Percentiles rank a stretch among this genome's conserved stretches.
These are phyloP conservation scores for Hapsidospora chrysogenum DNA, from an alignment of 495 filamentous ascomycete species.

Conservation along the genomic window DNA sequence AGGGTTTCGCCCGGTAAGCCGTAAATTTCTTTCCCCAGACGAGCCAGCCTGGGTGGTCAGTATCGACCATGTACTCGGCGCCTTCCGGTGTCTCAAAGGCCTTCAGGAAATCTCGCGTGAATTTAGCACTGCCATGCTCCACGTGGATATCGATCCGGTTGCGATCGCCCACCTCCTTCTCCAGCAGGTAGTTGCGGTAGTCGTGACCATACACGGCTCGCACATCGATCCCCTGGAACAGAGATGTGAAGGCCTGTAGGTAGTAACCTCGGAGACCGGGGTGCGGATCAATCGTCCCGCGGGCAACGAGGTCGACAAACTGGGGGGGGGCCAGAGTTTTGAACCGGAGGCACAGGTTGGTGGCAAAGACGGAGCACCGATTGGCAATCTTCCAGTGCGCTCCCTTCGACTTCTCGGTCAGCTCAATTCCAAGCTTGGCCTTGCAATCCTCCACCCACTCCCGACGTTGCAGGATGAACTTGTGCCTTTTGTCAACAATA, in stretches of 20 bases:
- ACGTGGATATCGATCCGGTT: slow-evolving; percentile 63
- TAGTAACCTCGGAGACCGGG: slow-evolving; percentile 73
- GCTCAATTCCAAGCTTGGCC: slow-evolving; percentile 56
- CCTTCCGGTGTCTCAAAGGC: slow-evolving; percentile 60
- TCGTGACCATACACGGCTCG: slow-evolving; percentile 73
- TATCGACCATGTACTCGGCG: slow-evolving; percentile 76
- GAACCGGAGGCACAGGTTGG: slow-evolving; percentile 77
- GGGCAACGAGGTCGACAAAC: slow-evolving; percentile 69
- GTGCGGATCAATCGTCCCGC: slow-evolving; percentile 77
- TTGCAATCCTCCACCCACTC: slow-evolving; percentile 68
- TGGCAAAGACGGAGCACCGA: slow-evolving; percentile 71
- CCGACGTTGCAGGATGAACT: slow-evolving; percentile 56
- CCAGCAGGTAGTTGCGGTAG: slow-evolving; percentile 68
- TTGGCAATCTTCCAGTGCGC: slow-evolving; percentile 95
- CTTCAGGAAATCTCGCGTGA: slow-evolving; percentile 61
- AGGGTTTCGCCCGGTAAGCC: slow-evolving; percentile 53
- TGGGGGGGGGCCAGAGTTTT: slow-evolving; percentile 67
- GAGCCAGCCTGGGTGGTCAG: slow-evolving; percentile 92
- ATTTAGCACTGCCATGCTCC: slow-evolving; percentile 50
- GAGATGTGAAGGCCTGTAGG: slow-evolving; percentile 54
- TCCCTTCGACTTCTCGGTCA: slow-evolving; percentile 56
- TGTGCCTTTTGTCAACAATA: slow-evolving; percentile 47
- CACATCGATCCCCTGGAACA: slow-evolving; percentile 72
- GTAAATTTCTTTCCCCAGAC: slow-evolving; percentile 80
- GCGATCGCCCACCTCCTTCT: slow-evolving; percentile 47